phyloP scores from a whole-genome alignment of 768 basidiomycete species.

The Agrocybe chaxingu region DNA sequence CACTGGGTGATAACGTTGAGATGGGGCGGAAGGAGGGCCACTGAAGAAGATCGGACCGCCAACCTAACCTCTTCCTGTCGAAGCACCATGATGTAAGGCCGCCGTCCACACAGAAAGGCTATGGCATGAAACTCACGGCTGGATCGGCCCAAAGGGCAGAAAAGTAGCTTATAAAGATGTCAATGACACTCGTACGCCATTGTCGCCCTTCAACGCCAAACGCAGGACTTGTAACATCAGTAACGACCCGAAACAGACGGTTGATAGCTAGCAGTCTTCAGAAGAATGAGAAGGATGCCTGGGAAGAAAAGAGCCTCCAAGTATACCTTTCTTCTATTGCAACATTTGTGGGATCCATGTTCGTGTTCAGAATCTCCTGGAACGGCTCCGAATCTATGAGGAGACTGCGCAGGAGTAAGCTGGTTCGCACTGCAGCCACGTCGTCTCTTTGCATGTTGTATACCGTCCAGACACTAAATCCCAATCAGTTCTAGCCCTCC shows the following conservation, averaged over 20 bases:
- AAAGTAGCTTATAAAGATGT: constrained; percentile 62
- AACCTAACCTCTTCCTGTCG: constrained; percentile 66
- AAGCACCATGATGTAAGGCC: neutral
- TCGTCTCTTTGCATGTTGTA: constrained; percentile 60
- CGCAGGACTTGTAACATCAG: constrained; percentile 61
- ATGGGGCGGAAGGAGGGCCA: constrained; percentile 64
- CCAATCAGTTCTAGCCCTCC: neutral
- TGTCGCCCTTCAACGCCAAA: constrained; percentile 63
- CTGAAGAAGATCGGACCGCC: constrained; percentile 53
- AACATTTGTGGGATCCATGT: constrained; percentile 29
- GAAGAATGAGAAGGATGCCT: neutral
- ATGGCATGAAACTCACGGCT: constrained; percentile 34
- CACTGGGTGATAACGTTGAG: constrained; percentile 61
- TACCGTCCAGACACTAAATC: constrained; percentile 60
- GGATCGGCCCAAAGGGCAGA: constrained; percentile 61
- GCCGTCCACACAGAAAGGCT: neutral
- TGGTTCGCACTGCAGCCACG: constrained; percentile 50
- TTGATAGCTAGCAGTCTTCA: constrained; percentile 48
- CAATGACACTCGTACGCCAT: constrained; percentile 61
- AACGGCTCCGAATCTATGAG: constrained; percentile 66
- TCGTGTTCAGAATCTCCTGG: constrained; percentile 41
- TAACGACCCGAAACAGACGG: constrained; percentile 60
- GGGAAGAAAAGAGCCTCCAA: neutral
- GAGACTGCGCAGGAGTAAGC: constrained; percentile 55
- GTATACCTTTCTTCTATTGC: constrained; percentile 53